These are phyloP conservation scores for Solanum bukasovii DNA, from an alignment of 257 asterid species.

Conservation along the genomic window DNA sequence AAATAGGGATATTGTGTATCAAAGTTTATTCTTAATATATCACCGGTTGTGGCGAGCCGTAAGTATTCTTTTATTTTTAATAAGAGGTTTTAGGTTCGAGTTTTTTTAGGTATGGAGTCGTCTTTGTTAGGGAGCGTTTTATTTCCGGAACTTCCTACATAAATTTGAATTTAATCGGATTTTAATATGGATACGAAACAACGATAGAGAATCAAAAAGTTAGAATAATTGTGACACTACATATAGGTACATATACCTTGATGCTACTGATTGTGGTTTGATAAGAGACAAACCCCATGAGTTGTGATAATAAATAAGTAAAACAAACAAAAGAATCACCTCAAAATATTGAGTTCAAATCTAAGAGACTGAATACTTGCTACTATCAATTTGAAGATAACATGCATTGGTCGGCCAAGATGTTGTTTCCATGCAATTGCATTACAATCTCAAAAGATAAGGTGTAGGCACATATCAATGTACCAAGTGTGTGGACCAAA, in stretches of 20 bases:
- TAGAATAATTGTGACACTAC: no score
- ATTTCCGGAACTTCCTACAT: no score
- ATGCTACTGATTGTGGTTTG: neutral
- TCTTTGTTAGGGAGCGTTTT: accelerated
- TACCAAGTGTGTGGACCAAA: neutral
- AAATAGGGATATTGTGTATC: neutral
- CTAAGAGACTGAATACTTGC: neutral
- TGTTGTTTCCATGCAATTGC: neutral
- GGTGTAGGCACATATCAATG: neutral
- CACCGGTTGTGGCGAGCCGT: neutral
- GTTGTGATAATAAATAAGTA: neutral
- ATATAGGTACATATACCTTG: neutral
- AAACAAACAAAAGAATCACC: neutral
- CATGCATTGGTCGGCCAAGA: neutral
- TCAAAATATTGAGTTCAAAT: neutral
- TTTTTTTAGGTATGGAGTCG: no score
- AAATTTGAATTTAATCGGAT: accelerated
- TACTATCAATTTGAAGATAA: neutral
- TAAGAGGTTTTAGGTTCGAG: no score
- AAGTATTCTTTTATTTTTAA: no score
- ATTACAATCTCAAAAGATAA: neutral
- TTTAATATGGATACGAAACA: no score
- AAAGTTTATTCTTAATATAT: no score
- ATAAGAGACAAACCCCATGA: neutral
- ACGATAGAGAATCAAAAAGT: no score